A percentile compares a stretch with the other conserved stretches of the same genome.
Conservation (phyloP, 169 alveolate species). For the Eimeria acervulina region DNA sequence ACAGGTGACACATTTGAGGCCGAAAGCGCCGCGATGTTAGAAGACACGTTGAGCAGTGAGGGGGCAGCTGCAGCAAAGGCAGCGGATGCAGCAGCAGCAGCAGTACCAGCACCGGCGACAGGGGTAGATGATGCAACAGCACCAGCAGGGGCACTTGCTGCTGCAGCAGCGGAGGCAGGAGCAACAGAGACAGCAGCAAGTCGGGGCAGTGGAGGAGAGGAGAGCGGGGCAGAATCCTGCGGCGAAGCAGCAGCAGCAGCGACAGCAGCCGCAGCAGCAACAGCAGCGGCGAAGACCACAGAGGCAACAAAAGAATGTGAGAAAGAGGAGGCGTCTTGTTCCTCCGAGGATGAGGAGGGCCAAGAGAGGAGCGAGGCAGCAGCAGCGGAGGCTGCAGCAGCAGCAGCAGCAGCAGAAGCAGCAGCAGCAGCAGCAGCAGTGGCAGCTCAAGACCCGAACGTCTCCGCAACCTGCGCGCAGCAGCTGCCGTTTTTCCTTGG, state of each 20-base stretch:
- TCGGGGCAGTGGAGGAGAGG: not conserved
- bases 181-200: not conserved
- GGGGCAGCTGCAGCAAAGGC: not conserved
- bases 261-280: conserved; percentile 17
- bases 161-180: too few species aligned
- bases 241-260: not conserved
- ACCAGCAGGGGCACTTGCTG: too few species aligned
- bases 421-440: conserved; percentile 65
- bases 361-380: not conserved
- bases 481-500: conserved; percentile 66
- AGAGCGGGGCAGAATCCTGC: not conserved
- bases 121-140: too few species aligned
- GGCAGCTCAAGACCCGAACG: not conserved
- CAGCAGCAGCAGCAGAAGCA: too few species aligned
- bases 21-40: too few species aligned
- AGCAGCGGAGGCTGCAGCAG: not conserved
- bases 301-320: not conserved
- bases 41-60: too few species aligned
- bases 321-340: not conserved
- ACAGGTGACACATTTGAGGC: not conserved
- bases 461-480: not conserved
- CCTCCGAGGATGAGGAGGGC: not conserved
- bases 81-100: too few species aligned
- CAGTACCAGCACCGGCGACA: too few species aligned
- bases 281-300: not conserved